Evolutionary conservation across 1,139 yeast genomes (phyloP).

Genomic region (Kurtzmaniella quercitrusa): DNA sequence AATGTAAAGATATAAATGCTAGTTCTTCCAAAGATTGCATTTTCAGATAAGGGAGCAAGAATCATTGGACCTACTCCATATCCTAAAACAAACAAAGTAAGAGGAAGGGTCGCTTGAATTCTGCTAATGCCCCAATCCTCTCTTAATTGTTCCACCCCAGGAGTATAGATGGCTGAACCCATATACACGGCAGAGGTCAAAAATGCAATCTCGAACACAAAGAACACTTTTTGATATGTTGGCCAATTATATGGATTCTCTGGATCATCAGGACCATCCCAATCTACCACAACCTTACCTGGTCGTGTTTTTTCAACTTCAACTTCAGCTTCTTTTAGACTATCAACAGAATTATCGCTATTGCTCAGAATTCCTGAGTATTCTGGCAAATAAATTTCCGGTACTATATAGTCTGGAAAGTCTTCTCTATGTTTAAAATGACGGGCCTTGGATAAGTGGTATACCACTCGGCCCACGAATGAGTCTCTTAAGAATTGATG

Average conservation of each 20-base stretch:
- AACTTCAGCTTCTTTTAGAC: background rate
- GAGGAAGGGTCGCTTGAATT: conserved; percentile 43
- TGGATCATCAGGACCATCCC: conserved; percentile 29
- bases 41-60: conserved; percentile 53
- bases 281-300: conserved; percentile 14
- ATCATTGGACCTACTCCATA: conserved; percentile 56
- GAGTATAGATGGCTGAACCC: conserved; percentile 27
- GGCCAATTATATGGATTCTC: conserved; percentile 31
- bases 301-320: background rate
- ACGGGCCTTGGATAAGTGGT: conserved; percentile 24
- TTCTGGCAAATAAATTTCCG: conserved; percentile 23
- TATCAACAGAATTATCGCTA: background rate
- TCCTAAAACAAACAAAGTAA: conserved; percentile 41
- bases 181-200: conserved; percentile 22
- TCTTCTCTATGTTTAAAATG: conserved; percentile 27
- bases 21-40: conserved; percentile 49
- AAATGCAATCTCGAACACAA: conserved; percentile 18
- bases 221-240: conserved; percentile 13
- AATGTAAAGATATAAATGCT: conserved; percentile 27
- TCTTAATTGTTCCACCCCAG: conserved; percentile 30
- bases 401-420: conserved; percentile 22
- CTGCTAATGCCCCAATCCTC: conserved; percentile 40
- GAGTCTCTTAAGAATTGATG: conserved; percentile 21
- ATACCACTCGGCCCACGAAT: conserved; percentile 25
- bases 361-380: background rate